Base-by-base conservation (phyloP, 2,329 filamentous ascomycete species). In the Diaporthe caulivora region DNA sequence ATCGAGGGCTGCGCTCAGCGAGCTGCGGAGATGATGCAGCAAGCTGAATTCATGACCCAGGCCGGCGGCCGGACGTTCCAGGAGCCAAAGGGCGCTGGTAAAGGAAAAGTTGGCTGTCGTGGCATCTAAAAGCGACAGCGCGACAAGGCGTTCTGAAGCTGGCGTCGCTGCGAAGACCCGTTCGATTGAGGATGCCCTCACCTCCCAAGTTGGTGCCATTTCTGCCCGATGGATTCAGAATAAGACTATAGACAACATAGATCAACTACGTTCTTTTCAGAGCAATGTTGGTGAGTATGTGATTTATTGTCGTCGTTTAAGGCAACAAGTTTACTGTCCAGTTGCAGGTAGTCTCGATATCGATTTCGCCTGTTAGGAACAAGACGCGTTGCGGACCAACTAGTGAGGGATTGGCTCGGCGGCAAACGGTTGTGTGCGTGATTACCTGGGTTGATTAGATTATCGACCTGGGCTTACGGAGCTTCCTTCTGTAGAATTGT, bases 91-190 rank as follows among this genome's bases (percentile, higher is more conserved):
- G 55, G 55, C 34, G 55, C 55, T 58, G 34, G 55, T 58, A 10
- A 58, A 58, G 55, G 55, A 58, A 26, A 58, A 40, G 34, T 58
- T 58, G 34, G 55, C 55, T 58, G 55, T 58, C 55, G 34, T 58
- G 55, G 55, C 34, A 40, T 58, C 55, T 58, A 58, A 29, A 4
- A 58, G 34, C n/a, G 34, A 58, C 21, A 58, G 7, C 26, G 21
- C 34, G 34, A 58, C 34, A 40, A 58, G 21, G 34, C 34, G 34
- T 58, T 58, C 55, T 58, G 34, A 5, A 26, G 55, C 34, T 26
- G 34, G 34, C 34, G 21, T 40, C 34, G 55, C 31, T 24, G 55
- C 34, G 21, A 58, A 58, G 34, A 58, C 55, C 26, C 55, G 18
- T 40, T 58, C 55, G 34, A 10, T 42, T 58, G 21, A 42, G 15